phyloP scores from a whole-genome alignment of 176 grass and related monocot species.

The Dendrocalamus sinicus region DNA sequence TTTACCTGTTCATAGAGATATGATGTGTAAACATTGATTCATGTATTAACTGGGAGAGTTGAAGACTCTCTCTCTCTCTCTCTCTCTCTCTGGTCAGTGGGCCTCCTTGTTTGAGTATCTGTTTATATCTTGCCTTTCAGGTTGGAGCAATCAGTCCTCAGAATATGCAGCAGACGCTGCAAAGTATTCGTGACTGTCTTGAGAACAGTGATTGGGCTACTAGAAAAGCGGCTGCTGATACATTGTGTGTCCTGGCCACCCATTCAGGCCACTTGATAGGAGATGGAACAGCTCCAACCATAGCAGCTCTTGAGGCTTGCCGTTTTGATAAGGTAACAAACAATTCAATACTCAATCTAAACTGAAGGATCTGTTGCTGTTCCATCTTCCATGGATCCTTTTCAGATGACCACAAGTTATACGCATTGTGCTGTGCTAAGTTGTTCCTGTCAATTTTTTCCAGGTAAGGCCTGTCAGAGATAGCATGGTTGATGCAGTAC shows the following conservation, averaged over 20 bases:
- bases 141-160: slow-evolving; percentile 92
- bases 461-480: slow-evolving; percentile 97
- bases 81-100: neutral
- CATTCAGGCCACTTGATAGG: slow-evolving; percentile 78
- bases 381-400: slow-evolving; percentile 43
- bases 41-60: slow-evolving; percentile 24
- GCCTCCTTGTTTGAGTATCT: slow-evolving; percentile 31
- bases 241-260: slow-evolving; percentile 76
- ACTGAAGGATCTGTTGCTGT: neutral
- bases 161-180: slow-evolving; percentile 85
- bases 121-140: slow-evolving; percentile 54
- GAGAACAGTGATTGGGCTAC: slow-evolving; percentile 95
- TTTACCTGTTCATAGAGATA: neutral
- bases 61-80: neutral
- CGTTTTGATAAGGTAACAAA: slow-evolving; percentile 97
- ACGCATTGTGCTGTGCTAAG: slow-evolving; percentile 20
- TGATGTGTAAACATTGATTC: neutral
- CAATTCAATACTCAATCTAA: neutral
- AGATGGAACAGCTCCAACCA: slow-evolving; percentile 68
- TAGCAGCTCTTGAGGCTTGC: slow-evolving; percentile 81
- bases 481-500: slow-evolving; percentile 85
- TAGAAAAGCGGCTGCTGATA: slow-evolving; percentile 93
- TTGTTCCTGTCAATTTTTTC: slow-evolving; percentile 21
- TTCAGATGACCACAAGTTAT: slow-evolving; percentile 2
- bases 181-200: slow-evolving; percentile 87